Evolutionary conservation across 2,329 filamentous ascomycete genomes (phyloP).

Genomic region (Aspergillus sp.): DNA sequence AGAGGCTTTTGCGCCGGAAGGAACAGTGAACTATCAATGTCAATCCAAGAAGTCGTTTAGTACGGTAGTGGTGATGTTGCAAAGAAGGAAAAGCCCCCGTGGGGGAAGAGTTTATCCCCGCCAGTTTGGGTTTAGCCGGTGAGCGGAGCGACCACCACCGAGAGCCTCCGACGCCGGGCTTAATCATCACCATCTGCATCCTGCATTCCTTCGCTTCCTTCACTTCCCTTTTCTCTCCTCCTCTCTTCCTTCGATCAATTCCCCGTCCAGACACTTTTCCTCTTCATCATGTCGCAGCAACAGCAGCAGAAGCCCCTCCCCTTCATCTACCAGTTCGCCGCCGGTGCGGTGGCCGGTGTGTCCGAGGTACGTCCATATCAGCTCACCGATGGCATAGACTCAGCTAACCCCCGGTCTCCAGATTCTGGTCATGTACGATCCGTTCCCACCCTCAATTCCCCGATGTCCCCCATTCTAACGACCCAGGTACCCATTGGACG

Average conservation of each 20-base stretch:
- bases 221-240: constrained; percentile 7
- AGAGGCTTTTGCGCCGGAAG: too few species aligned
- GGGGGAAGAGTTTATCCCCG: neutral
- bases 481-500: constrained; percentile 92
- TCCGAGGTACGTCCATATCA: constrained; percentile 71
- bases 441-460: neutral
- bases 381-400: neutral
- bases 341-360: constrained; percentile 94
- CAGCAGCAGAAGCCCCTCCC: constrained; percentile 81
- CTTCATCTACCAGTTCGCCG: constrained; percentile 92
- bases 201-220: constrained; percentile 1
- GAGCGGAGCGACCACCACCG: constrained; percentile 5
- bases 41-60: too few species aligned
- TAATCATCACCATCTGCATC: constrained; percentile 11
- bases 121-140: constrained; percentile 9
- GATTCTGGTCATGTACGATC: constrained; percentile 80
- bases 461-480: neutral
- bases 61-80: neutral
- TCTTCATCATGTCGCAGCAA: constrained; percentile 59
- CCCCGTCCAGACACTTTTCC: too few species aligned
- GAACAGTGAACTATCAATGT: too few species aligned
- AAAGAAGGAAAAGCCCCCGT: neutral
- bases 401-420: constrained; percentile 33
- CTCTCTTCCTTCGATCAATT: constrained; percentile 5
- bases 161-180: constrained; percentile 9